Evolutionary conservation across 805 yeast genomes (phyloP).

Genomic region (Spathaspora arborariae): DNA sequence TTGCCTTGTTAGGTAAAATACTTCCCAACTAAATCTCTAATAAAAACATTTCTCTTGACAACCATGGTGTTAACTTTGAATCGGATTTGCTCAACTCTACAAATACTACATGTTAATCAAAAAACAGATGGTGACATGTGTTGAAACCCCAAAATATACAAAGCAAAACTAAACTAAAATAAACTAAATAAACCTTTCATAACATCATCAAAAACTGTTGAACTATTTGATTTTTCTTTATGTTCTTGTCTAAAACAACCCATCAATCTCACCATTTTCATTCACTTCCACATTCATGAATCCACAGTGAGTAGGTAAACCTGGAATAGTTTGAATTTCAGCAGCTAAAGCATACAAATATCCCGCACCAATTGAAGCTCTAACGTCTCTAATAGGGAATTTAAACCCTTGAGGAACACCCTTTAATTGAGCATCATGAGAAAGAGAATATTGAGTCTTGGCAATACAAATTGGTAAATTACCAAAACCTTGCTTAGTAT

Average conservation of each 20-base stretch:
- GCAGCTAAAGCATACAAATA: slow-evolving; percentile 83
- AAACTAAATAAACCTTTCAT: not conserved
- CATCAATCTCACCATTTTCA: slow-evolving; percentile 78
- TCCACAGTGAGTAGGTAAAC: slow-evolving; percentile 81
- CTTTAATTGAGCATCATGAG: slow-evolving; percentile 78
- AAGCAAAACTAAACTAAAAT: not conserved
- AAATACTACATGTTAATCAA: not conserved
- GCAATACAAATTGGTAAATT: slow-evolving; percentile 81
- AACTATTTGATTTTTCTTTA: not conserved
- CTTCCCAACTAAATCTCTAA: too few relatives aligned
- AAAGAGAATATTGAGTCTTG: slow-evolving; percentile 79
- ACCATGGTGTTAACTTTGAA: too few relatives aligned
- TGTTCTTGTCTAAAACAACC: slow-evolving; percentile 50
- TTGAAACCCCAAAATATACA: slow-evolving; percentile 1
- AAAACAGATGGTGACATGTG: not conserved
- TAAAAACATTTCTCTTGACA: too few relatives aligned
- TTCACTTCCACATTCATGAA: slow-evolving; percentile 83
- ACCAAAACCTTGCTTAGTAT: slow-evolving; percentile 72
- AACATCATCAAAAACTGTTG: slow-evolving; percentile 13
- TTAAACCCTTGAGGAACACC: slow-evolving; percentile 80
- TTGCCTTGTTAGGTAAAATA: too few relatives aligned
- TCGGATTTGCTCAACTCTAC: too few relatives aligned
- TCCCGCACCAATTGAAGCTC: slow-evolving; percentile 80
- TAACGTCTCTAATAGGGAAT: slow-evolving; percentile 77
- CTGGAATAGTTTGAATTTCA: slow-evolving; percentile 83